Evolutionary conservation across 495 filamentous ascomycete genomes (phyloP), one percentile per base, ranked within the genome.

Genomic region (Amniculicola lignicola): DNA sequence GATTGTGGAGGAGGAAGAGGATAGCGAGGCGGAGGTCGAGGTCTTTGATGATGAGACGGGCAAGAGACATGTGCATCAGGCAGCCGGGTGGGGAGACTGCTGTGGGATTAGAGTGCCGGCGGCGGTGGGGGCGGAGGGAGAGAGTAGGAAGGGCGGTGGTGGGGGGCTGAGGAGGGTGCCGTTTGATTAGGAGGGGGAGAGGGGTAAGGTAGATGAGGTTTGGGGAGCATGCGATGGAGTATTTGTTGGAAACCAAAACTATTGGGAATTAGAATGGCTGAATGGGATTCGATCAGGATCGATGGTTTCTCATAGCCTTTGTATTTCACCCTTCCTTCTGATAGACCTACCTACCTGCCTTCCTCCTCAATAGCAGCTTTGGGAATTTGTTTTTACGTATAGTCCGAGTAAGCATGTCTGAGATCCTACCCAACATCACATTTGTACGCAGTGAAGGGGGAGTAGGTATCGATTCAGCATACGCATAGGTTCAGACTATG

Each of bases 41-140:
- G 58, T 61, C 1, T 5, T 72, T 79, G 33, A 77, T 85, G 19
- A 81, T 81, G 72, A 76, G 29, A 79, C 83, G 54, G 78, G 83
- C 1, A 82, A 82, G 67, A 80, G 72, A 35, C 85, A 92, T 70
- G 81, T 85, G 52, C 89, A 92, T 67, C 79, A 62, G 21, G 57
- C 73, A 43, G 85, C 82, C 53, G 80, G 77, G 24, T 99, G 93
- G 84, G 94, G 94, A 1, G 94, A 99, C 67, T 99, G 94, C 71
- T 99, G 93, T 64, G 94, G 93, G 29, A 99, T 99, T 72, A 94
- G 96, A 72, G 91, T 99, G 14, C 93, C 94, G 11, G 94, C 90
- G 66, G 89, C 87, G 38, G 78, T 96, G 59, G 93, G 89, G 23
- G 94, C 93, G 12, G 85, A 85, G 9, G 83, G 87, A 63, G 91